Conservation (phyloP, 2,329 filamentous ascomycete genomes). For the Sclerotinia minor region DNA sequence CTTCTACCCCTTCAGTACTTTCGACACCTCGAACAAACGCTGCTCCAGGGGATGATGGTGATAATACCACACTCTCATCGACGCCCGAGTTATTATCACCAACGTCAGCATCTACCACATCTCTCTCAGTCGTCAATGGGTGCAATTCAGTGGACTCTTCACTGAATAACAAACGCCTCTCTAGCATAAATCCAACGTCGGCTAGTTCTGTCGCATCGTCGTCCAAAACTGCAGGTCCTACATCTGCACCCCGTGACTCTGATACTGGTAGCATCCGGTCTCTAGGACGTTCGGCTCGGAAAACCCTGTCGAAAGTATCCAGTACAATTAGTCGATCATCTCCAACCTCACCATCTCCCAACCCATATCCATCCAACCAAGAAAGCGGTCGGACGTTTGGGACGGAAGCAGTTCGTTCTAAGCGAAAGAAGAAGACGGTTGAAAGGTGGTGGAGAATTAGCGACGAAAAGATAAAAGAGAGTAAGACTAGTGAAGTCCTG, state of each 20-base stretch:
- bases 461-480: conserved; percentile 94
- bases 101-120: conserved; percentile 35
- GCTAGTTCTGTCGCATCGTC: conserved; percentile 28
- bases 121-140: conserved; percentile 33
- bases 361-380: conserved; percentile 18
- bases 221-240: conserved; percentile 29
- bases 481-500: conserved; percentile 86
- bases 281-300: conserved; percentile 57
- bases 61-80: conserved; percentile 35
- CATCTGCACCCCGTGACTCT: conserved; percentile 42
- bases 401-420: conserved; percentile 40
- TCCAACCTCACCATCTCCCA: conserved; percentile 25
- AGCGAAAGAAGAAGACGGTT: conserved; percentile 60
- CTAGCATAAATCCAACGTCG: conserved; percentile 26
- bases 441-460: conserved; percentile 98
- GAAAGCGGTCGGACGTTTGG: conserved; percentile 22
- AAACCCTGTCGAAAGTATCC: conserved; percentile 50
- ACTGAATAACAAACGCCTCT: conserved; percentile 23
- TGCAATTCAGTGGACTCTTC: conserved; percentile 26
- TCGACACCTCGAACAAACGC: conserved; percentile 42
- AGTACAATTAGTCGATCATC: conserved; percentile 28
- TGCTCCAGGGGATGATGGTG: conserved; percentile 32
- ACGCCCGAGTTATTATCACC: conserved; percentile 39
- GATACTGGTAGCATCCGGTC: conserved; percentile 57
- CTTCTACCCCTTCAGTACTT: conserved; percentile 35